phyloP scores from a whole-genome alignment of 1,284 basidiomycete genomes.

The Puccinia coronata region DNA sequence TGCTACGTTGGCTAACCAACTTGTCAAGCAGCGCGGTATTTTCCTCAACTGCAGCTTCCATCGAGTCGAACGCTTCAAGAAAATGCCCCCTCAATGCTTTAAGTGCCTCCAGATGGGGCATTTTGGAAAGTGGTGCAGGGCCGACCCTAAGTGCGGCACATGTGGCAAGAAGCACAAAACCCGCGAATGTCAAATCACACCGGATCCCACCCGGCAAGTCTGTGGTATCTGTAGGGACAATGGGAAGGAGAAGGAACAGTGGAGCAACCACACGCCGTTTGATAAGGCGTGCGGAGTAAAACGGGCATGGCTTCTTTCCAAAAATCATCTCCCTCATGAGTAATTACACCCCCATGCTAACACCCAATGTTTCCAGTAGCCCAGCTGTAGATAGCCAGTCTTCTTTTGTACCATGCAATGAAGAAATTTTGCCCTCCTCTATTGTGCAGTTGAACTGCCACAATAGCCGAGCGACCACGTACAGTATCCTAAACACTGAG shows the following conservation, averaged over 20 bases:
- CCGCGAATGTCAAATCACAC: background rate
- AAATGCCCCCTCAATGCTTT: background rate
- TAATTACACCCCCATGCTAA: background rate
- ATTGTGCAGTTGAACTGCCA: slow-evolving; percentile 7
- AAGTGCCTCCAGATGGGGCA: slow-evolving; percentile 8
- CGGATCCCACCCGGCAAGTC: no score
- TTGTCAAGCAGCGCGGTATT: background rate
- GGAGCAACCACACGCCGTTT: background rate
- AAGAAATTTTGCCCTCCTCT: background rate
- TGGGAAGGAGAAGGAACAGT: background rate
- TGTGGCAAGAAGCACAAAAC: slow-evolving; percentile 15
- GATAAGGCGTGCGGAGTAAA: background rate
- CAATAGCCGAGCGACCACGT: background rate
- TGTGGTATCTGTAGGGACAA: background rate
- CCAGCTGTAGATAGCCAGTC: background rate
- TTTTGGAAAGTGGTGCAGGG: background rate
- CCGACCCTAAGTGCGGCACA: background rate
- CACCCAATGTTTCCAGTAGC: background rate
- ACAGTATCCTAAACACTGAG: background rate
- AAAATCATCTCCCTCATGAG: background rate
- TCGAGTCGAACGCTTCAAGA: background rate
- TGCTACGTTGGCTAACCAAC: background rate
- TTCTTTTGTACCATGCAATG: background rate
- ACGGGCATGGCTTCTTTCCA: background rate
- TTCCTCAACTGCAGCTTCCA: background rate